Evolutionary conservation across 2,329 filamentous ascomycete genomes (phyloP).

Genomic region (Aspergillus neotritici): DNA sequence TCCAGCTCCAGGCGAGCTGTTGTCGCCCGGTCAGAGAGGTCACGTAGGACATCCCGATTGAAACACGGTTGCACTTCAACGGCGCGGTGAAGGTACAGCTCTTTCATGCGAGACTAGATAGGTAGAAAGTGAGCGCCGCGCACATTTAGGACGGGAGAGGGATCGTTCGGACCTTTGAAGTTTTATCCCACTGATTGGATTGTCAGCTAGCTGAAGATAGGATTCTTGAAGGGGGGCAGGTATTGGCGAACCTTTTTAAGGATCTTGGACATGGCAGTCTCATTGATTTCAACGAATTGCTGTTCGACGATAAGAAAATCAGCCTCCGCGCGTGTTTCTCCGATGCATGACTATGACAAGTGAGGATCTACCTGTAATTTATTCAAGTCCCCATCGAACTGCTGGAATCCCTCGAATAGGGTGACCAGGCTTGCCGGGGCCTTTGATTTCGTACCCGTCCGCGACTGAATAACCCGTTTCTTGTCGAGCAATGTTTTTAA

Average conservation of each 20-base stretch:
- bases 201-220: conserved; percentile 19
- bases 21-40: conserved; percentile 92
- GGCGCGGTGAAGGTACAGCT: conserved; percentile 89
- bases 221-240: background rate
- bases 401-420: conserved; percentile 91
- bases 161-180: conserved; percentile 64
- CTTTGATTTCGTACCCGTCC: conserved; percentile 70
- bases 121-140: conserved; percentile 23
- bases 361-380: conserved; percentile 63
- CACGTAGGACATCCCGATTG: conserved; percentile 93
- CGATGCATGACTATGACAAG: background rate
- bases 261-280: conserved; percentile 96
- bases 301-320: conserved; percentile 34
- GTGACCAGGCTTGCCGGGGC: conserved; percentile 90
- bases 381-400: conserved; percentile 93
- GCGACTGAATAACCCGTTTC: conserved; percentile 82
- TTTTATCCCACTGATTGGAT: conserved; percentile 79
- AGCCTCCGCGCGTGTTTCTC: background rate
- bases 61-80: conserved; percentile 98
- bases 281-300: conserved; percentile 98
- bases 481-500: conserved; percentile 90
- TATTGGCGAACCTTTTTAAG: conserved; percentile 69
- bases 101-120: conserved; percentile 80
- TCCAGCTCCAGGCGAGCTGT: conserved; percentile 93
- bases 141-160: conserved; percentile 4